A percentile compares a stretch with the other conserved stretches of the same genome.
These are phyloP conservation scores for Citrus australasica DNA, from an alignment of 345 rosid species.

Conservation along the genomic window DNA sequence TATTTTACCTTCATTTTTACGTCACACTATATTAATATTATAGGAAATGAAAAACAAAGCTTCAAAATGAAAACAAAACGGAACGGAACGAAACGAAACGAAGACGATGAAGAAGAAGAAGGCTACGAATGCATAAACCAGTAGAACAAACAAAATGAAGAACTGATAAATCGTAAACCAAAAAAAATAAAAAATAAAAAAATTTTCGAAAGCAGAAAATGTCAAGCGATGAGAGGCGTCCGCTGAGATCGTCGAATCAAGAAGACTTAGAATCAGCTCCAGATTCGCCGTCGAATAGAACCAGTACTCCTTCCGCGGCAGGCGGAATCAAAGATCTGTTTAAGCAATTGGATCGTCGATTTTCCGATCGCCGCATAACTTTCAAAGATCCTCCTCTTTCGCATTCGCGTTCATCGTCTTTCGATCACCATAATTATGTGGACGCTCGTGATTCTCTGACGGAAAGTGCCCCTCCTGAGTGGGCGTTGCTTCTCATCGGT, in stretches of 20 bases:
- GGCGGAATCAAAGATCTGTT: slow-evolving; percentile 51
- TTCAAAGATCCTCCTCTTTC: slow-evolving; percentile 35
- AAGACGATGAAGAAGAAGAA: not conserved
- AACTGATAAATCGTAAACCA: not conserved
- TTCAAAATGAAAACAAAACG: too few species aligned
- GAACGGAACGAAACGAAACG: not conserved
- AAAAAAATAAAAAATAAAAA: too few species aligned
- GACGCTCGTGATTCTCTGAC: slow-evolving; percentile 49
- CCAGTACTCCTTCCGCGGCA: not conserved
- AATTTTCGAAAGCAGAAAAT: not conserved
- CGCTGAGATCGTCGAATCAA: not conserved
- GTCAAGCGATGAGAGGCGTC: slow-evolving; percentile 5
- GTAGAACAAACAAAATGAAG: not conserved
- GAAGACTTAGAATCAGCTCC: slow-evolving; percentile 9
- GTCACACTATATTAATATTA: too few species aligned
- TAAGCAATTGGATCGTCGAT: slow-evolving; percentile 59
- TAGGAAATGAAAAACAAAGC: too few species aligned
- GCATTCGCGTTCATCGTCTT: slow-evolving; percentile 22
- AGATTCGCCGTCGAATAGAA: not conserved
- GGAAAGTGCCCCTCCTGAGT: slow-evolving; percentile 89
- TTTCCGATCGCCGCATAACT: slow-evolving; percentile 54
- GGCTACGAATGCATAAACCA: not conserved
- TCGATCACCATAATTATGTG: slow-evolving; percentile 18
- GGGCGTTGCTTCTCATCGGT: slow-evolving; percentile 89
- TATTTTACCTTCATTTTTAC: too few species aligned